Conservation (phyloP, 139 green algal species). For the Prasinococcaceae sp. region DNA sequence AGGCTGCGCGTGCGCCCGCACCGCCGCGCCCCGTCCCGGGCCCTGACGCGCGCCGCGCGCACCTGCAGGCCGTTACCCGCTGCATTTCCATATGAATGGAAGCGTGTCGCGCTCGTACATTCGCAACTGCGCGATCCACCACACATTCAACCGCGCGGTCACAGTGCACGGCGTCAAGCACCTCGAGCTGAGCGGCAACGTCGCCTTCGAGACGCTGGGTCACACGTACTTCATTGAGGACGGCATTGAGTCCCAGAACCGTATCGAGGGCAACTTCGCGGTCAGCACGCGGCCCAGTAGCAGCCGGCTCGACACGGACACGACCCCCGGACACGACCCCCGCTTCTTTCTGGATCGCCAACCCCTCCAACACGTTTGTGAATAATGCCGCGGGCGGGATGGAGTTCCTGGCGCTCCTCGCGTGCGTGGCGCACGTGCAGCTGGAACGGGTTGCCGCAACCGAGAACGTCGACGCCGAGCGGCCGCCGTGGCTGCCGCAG, state of each 20-base stretch:
- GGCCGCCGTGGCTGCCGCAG: too few relatives aligned
- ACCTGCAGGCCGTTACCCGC: conserved; percentile 34
- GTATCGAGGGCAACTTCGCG: neutral
- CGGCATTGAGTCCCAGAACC: conserved; percentile 3
- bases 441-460: too few relatives aligned
- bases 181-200: conserved; percentile 22
- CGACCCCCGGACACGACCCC: neutral
- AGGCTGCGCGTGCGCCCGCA: too few relatives aligned
- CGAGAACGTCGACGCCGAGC: too few relatives aligned
- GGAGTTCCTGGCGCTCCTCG: too few relatives aligned
- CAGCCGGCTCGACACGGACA: neutral
- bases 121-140: conserved; percentile 6
- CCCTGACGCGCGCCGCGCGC: neutral
- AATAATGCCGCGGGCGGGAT: conserved; percentile 1
- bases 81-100: conserved; percentile 56
- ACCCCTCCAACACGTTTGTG: conserved; percentile 8
- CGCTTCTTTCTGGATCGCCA: conserved; percentile 2
- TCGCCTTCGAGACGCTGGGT: conserved; percentile 44
- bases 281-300: neutral
- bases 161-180: conserved; percentile 6
- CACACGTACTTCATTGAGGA: conserved; percentile 42
- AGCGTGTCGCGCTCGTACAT: neutral
- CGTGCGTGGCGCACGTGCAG: too few relatives aligned
- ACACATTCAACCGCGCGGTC: conserved; percentile 19
- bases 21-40: conserved; percentile 1